Evolutionary conservation across 805 yeast genomes (phyloP), one percentile per base, ranked within the genome.

Genomic region (Sungouiella thailandica): DNA sequence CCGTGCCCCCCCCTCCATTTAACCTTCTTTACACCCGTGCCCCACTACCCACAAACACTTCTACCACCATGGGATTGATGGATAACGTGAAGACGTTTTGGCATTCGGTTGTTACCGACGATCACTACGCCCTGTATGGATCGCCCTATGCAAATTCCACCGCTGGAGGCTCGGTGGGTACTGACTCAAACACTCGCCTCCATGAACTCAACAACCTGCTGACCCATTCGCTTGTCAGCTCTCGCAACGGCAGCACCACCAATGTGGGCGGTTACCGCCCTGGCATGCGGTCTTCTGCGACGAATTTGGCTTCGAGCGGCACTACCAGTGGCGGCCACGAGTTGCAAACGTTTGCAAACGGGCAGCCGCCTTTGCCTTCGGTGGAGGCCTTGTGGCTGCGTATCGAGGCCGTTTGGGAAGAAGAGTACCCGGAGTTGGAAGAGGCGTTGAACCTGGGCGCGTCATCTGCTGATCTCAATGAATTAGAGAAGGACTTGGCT

Each of bases 41-140:
- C n/a, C n/a, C n/a, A n/a, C n/a, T n/a, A n/a, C n/a, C n/a, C n/a
- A n/a, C n/a, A n/a, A n/a, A n/a, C n/a, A n/a, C 22, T 19, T 15
- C 24, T 10, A 12, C 23, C 36, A 46, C 25, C 12, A 64, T 64
- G 70, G 68, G 68, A 3, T 40, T 64, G 17, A 40, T 64, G 32
- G 67, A 64, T 41, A 56, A 58, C 30, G 60, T 43, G 52, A 66
- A 50, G 59, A 63, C 50, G 5, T 63, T 64, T 39, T 49, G 59
- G 26, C 68, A 75, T 47, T 71, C 77, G 17, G 65, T 75, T 25
- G 74, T 80, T 6, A 75, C 81, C 3, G 71, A 68, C 6, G 81
- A 75, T 43, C 80, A 75, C 48, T 75, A 75, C 49, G 81, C 81
- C 15, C 67, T 73, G 25, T 75, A 70, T 39, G 76, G 68, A 9